These are phyloP conservation scores for Fusarium circinatum DNA, from an alignment of 2,329 filamentous ascomycete species.

Conservation along the genomic window DNA sequence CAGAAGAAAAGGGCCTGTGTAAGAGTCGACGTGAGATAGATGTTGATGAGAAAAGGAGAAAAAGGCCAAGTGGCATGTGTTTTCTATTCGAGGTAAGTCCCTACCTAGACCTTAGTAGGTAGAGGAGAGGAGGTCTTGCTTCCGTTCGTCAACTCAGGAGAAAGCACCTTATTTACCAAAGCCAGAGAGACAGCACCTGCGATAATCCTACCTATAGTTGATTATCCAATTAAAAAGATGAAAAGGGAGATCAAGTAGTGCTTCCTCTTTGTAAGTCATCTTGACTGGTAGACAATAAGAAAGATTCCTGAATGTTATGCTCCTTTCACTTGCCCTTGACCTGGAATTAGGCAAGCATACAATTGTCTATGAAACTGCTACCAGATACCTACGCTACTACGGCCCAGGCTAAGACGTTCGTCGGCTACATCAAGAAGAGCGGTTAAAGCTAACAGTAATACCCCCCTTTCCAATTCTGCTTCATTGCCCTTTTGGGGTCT, in stretches of 20 bases:
- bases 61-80: neutral
- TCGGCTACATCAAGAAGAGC: neutral
- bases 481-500: slow-evolving; percentile 23
- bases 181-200: neutral
- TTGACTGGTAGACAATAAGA: neutral
- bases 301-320: neutral
- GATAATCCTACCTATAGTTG: too few species aligned
- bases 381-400: neutral
- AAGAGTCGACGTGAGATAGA: neutral
- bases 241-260: neutral
- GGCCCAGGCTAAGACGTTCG: neutral
- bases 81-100: neutral
- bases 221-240: neutral
- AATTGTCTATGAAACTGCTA: neutral
- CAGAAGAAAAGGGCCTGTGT: neutral
- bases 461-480: slow-evolving; percentile 24
- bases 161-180: neutral
- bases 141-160: neutral
- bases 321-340: neutral
- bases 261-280: neutral
- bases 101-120: neutral
- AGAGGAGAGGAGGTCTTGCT: neutral
- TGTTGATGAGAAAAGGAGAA: neutral
- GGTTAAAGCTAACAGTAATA: neutral
- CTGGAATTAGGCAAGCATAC: neutral